These are phyloP conservation scores for Lactifluus piperatus DNA, from an alignment of 768 basidiomycete genomes.

Conservation along the genomic window DNA sequence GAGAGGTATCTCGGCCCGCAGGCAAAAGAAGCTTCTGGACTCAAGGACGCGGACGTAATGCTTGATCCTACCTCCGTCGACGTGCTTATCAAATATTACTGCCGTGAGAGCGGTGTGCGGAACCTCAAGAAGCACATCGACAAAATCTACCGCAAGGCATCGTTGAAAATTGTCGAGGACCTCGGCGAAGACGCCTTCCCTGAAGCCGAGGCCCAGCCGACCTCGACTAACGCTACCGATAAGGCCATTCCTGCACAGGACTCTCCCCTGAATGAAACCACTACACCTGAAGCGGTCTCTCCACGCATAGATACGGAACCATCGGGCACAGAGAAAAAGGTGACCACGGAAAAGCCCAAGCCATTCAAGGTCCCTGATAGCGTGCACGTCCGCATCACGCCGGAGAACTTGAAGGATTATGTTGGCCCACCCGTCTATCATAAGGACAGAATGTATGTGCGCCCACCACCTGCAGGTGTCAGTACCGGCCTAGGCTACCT, in stretches of 20 bases:
- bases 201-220: conserved; percentile 40
- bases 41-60: conserved; percentile 75
- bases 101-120: conserved; percentile 92
- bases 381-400: conserved; percentile 74
- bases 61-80: conserved; percentile 75
- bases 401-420: conserved; percentile 89
- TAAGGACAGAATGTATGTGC: conserved; percentile 83
- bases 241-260: conserved; percentile 46
- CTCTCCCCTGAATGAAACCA: conserved; percentile 34
- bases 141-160: conserved; percentile 98
- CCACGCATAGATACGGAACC: conserved; percentile 19
- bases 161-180: conserved; percentile 82
- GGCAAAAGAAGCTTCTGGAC: conserved; percentile 83
- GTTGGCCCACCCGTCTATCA: conserved; percentile 95
- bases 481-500: conserved; percentile 92
- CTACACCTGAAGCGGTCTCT: conserved; percentile 23
- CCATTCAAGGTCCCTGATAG: conserved; percentile 73
- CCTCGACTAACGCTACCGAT: conserved; percentile 15
- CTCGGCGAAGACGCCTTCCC: conserved; percentile 82
- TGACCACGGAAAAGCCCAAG: conserved; percentile 72
- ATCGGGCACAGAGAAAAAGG: conserved; percentile 29
- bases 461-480: conserved; percentile 81
- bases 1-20: conserved; percentile 85
- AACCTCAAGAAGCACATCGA: conserved; percentile 98
- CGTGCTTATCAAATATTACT: conserved; percentile 91